Evolutionary conservation across 495 filamentous ascomycete genomes (phyloP).

Genomic region (Penicillium odoratum): DNA sequence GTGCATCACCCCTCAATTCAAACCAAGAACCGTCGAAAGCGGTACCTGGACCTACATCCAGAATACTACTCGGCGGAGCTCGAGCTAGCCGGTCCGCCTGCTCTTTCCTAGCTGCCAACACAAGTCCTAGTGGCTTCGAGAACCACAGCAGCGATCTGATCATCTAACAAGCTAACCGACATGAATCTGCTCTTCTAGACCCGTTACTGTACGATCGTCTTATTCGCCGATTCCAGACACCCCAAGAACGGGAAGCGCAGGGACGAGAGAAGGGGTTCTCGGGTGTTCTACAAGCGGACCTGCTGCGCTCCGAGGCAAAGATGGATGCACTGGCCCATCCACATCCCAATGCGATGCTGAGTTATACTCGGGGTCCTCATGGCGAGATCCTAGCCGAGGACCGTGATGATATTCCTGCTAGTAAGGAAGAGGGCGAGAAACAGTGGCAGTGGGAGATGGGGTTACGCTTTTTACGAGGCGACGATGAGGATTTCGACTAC

Average conservation of each 20-base stretch:
- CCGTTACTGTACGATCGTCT: conserved; percentile 78
- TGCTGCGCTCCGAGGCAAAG: conserved; percentile 71
- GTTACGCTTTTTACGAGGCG: conserved; percentile 67
- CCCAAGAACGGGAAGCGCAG: conserved; percentile 70
- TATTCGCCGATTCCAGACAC: conserved; percentile 73
- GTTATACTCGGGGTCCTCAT: conserved; percentile 46
- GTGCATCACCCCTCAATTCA: conserved; percentile 31
- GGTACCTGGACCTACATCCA: conserved; percentile 62
- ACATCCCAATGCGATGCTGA: conserved; percentile 50
- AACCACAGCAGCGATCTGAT: conserved; percentile 9
- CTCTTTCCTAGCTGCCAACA: conserved; percentile 28
- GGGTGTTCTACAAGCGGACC: conserved; percentile 68
- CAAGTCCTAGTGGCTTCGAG: conserved; percentile 7
- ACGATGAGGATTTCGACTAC: conserved; percentile 78
- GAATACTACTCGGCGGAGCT: conserved; percentile 64
- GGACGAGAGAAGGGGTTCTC: conserved; percentile 72
- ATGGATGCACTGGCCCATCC: conserved; percentile 61
- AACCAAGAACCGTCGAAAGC: conserved; percentile 63
- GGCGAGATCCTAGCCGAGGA: conserved; percentile 60
- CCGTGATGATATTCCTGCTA: conserved; percentile 55
- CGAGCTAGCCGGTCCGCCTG: conserved; percentile 62
- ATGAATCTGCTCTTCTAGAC: conserved; percentile 48
- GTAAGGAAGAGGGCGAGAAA: conserved; percentile 62
- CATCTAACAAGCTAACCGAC: conserved; percentile 29
- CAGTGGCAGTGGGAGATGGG: conserved; percentile 69